Evolutionary conservation across 2,329 filamentous ascomycete genomes (phyloP).

Genomic region (Phoma sp.): DNA sequence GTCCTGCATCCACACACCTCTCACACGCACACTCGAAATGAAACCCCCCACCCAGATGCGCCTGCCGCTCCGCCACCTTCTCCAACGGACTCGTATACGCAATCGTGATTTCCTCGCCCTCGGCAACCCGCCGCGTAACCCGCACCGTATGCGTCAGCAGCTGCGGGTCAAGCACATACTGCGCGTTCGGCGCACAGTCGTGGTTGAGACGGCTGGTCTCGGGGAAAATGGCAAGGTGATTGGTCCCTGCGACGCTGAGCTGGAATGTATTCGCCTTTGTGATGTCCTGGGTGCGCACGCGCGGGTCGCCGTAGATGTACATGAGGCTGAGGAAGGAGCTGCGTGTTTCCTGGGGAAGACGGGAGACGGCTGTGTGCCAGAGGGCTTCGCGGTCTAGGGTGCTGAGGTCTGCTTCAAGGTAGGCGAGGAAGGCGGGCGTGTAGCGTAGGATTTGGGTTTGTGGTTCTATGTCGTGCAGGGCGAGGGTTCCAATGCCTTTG

Average conservation of each 20-base stretch:
- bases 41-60: constrained; percentile 43
- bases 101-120: constrained; percentile 53
- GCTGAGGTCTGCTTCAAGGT: constrained; percentile 35
- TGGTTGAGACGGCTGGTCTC: constrained; percentile 53
- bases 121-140: constrained; percentile 42
- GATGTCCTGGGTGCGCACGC: constrained; percentile 42
- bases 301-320: constrained; percentile 36
- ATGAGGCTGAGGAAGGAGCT: constrained; percentile 31
- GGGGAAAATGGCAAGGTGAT: constrained; percentile 48
- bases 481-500: constrained; percentile 45
- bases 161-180: constrained; percentile 48
- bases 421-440: constrained; percentile 43
- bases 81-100: constrained; percentile 52
- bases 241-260: constrained; percentile 32
- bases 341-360: constrained; percentile 29
- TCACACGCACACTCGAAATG: constrained; percentile 53
- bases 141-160: constrained; percentile 52
- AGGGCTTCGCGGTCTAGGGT: constrained; percentile 41
- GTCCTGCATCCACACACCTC: constrained; percentile 38
- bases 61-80: constrained; percentile 37
- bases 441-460: constrained; percentile 38
- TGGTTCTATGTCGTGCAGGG: constrained; percentile 27
- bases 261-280: constrained; percentile 48
- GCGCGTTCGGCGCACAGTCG: constrained; percentile 51
- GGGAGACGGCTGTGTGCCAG: constrained; percentile 34